Base-by-base conservation (phyloP, 768 basidiomycete genomes). In the Chalciporus piperatus region DNA sequence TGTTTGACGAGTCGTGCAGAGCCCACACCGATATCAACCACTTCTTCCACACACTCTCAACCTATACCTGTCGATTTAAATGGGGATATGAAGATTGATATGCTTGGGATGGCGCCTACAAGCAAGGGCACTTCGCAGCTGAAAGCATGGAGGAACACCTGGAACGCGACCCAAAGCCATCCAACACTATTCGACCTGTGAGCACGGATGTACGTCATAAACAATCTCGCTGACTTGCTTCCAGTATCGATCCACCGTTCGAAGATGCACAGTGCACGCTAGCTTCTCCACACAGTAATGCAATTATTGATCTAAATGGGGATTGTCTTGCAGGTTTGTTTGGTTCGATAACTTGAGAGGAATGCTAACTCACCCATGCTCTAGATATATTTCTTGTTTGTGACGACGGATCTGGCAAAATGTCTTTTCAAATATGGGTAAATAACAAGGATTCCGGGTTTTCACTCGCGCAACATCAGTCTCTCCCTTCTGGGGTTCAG, bases 221-320 rank as follows among this genome's bases (percentile, higher is more conserved):
- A 44, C 38, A 13, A 20, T 45, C 22, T 20, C 44, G 13, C 32
- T 63, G 32, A 62, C 27, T 23, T 25, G 51, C 45, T 40, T 40
- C 3, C 48, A 91, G 88, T 9, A 67, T 70, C 27, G 74, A 83
- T 41, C 80, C 88, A 2, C 76, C 77, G 14, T 81, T 92, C 58
- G 67, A 75, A 19, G 84, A 81, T 13, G 58, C 75, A 14, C 82
- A 84, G 39, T 99, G 97, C 69, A 77, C 71, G 10, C 67, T 92
- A n/a, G 80, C 90, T 11, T 84, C 86, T 56, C 95, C 96, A 6
- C 97, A 98, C 64, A 93, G 89, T 64, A 97, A 95, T 68, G 95
- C 94, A 0, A 87, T 94, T 16, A 80, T 98, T 5, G 97, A 99
- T 62, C 72, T 99, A 35, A 83, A 98, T 55, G 97, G 97, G 12